Percentiles rank a stretch among this genome's conserved stretches.
These are phyloP conservation scores for Syzygium jambos DNA, from an alignment of 345 rosid species.

Conservation along the genomic window DNA sequence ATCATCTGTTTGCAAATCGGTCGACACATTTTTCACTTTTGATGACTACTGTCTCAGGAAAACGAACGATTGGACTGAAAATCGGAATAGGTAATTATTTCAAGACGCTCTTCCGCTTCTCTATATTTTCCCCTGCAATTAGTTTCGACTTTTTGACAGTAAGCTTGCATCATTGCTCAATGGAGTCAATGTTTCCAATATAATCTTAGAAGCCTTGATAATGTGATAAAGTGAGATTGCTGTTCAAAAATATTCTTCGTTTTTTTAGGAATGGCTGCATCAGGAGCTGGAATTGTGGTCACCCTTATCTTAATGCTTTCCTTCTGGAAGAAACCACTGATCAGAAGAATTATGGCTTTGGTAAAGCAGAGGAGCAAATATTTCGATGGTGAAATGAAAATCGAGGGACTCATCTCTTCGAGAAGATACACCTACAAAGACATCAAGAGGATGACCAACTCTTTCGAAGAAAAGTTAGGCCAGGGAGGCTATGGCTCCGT, in stretches of 20 bases:
- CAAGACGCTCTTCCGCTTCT: neutral
- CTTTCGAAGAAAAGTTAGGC: slow-evolving; percentile 14
- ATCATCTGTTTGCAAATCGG: neutral
- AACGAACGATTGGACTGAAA: neutral
- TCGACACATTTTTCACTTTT: neutral
- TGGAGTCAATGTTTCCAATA: neutral
- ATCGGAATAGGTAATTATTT: neutral
- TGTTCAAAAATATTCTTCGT: neutral
- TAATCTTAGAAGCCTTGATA: neutral
- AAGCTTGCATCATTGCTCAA: neutral
- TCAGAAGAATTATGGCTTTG: neutral
- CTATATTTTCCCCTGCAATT: neutral
- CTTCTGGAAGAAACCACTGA: neutral
- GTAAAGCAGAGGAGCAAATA: neutral
- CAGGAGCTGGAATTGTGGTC: neutral
- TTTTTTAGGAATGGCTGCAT: neutral
- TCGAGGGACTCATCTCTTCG: neutral
- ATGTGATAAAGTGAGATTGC: neutral
- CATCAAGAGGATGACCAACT: slow-evolving; percentile 19
- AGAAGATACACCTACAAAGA: slow-evolving; percentile 15
- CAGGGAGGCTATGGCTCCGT: slow-evolving; percentile 21
- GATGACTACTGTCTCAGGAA: neutral
- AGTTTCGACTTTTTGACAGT: rapidly evolving
- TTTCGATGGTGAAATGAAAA: neutral
- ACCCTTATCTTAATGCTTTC: neutral